A percentile compares a stretch with the other conserved stretches of the same genome.
phyloP scores from a whole-genome alignment of 306 rosid species.

The Betula pendula region DNA sequence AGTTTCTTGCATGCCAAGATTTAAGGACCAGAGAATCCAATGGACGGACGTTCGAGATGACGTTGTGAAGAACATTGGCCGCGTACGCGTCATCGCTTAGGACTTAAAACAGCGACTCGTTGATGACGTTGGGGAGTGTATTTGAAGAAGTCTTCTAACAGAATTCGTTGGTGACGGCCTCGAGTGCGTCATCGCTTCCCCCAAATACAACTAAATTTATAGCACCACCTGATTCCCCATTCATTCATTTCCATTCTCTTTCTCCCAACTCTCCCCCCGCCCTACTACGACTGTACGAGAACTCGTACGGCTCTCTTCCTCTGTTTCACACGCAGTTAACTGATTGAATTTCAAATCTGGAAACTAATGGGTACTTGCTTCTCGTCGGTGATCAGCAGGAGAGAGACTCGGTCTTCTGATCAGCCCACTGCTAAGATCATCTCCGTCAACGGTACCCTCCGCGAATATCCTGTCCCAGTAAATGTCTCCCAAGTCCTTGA shows the following conservation, averaged over 20 bases:
- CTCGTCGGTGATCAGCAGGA: neutral
- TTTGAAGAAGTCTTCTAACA: neutral
- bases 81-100: neutral
- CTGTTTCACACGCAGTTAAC: neutral
- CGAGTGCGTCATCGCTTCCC: neutral
- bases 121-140: no score
- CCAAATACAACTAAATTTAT: neutral
- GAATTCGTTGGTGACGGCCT: neutral
- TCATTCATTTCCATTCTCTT: neutral
- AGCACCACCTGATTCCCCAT: no score
- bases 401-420: neutral
- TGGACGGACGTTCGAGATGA: no score
- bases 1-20: no score
- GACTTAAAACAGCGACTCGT: neutral
- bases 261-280: neutral
- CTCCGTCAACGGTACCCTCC: constrained; percentile 31
- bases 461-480: constrained; percentile 35
- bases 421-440: constrained; percentile 34
- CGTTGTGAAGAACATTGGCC: neutral
- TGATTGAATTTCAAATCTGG: neutral
- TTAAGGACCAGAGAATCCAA: no score
- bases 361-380: constrained; percentile 41
- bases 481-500: constrained; percentile 41
- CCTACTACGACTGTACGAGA: neutral
- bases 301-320: neutral